phyloP scores from a whole-genome alignment of 164 flowering plant genomes.

The Pachysandra terminalis region DNA sequence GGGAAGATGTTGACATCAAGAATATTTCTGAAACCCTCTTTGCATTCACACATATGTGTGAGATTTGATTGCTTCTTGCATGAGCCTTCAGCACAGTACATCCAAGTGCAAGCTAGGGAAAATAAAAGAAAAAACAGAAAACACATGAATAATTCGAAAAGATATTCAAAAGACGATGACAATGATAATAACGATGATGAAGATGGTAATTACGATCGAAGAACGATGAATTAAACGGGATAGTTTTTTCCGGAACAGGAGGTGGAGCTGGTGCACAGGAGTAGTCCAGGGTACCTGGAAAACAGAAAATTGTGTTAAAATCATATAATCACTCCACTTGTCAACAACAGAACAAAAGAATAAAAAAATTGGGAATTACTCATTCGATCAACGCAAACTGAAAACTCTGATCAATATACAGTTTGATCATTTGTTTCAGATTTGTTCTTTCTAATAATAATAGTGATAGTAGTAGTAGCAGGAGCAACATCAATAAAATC shows the following conservation, averaged over 20 bases:
- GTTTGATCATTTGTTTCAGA: too few species aligned
- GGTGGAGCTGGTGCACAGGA: constrained; percentile 21
- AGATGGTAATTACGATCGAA: constrained; percentile 45
- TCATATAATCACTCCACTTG: too few species aligned
- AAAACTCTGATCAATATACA: too few species aligned
- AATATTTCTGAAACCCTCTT: constrained; percentile 45
- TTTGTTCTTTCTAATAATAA: too few species aligned
- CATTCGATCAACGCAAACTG: too few species aligned
- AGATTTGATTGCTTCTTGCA: constrained; percentile 28
- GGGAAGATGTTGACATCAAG: constrained; percentile 47
- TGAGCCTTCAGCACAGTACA: constrained; percentile 60
- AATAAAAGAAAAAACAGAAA: too few species aligned
- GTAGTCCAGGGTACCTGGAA: constrained; percentile 18
- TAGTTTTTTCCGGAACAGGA: constrained; percentile 28
- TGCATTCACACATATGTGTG: constrained; percentile 44
- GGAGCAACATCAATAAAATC: too few species aligned
- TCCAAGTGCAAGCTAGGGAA: constrained; percentile 58
- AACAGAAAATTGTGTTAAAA: background rate
- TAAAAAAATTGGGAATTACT: too few species aligned
- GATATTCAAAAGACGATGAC: background rate
- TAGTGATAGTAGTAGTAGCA: too few species aligned
- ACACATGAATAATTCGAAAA: background rate
- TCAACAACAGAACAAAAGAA: too few species aligned
- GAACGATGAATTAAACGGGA: constrained; percentile 32
- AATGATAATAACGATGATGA: background rate